Evolutionary conservation across 163 green algal species (phyloP).

Genomic region (Chlorella variabilis): DNA sequence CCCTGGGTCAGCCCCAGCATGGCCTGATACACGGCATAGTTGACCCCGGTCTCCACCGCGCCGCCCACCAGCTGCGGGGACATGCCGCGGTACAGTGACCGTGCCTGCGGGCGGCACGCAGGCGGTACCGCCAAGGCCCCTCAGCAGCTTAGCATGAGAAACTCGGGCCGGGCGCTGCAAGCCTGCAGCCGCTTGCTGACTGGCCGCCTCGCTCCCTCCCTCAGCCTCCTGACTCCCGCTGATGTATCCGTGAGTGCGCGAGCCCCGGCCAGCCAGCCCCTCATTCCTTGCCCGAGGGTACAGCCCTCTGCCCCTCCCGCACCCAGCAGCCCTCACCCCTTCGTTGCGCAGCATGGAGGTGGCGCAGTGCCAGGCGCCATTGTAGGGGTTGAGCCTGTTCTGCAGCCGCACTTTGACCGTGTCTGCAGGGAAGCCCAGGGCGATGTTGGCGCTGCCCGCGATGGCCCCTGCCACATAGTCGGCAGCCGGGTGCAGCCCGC

Average conservation of each 20-base stretch:
- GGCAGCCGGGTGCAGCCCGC: neutral
- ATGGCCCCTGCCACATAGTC: slow-evolving; percentile 48
- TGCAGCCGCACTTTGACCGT: slow-evolving; percentile 91
- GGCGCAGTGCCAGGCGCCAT: slow-evolving; percentile 60
- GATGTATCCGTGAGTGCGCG: too few relatives aligned
- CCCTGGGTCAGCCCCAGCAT: neutral
- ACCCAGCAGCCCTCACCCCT: slow-evolving; percentile 74
- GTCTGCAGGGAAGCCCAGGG: slow-evolving; percentile 67
- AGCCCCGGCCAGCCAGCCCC: too few relatives aligned
- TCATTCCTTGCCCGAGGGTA: too few relatives aligned
- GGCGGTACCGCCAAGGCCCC: neutral
- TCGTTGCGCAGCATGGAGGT: slow-evolving; percentile 66
- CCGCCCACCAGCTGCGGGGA: slow-evolving; percentile 84
- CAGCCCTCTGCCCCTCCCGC: too few relatives aligned
- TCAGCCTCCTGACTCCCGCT: too few relatives aligned
- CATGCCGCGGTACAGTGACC: slow-evolving; percentile 83
- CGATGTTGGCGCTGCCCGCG: slow-evolving; percentile 58
- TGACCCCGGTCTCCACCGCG: slow-evolving; percentile 86
- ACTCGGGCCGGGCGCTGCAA: too few relatives aligned
- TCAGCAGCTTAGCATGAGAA: too few relatives aligned
- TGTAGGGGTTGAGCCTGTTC: slow-evolving; percentile 55
- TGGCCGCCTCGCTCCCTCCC: too few relatives aligned
- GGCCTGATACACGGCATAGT: slow-evolving; percentile 73
- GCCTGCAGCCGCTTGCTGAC: too few relatives aligned
- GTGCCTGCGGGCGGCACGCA: slow-evolving; percentile 61